phyloP scores from a whole-genome alignment of 2,329 filamentous ascomycete species.

The Phialemonium atrogriseum region DNA sequence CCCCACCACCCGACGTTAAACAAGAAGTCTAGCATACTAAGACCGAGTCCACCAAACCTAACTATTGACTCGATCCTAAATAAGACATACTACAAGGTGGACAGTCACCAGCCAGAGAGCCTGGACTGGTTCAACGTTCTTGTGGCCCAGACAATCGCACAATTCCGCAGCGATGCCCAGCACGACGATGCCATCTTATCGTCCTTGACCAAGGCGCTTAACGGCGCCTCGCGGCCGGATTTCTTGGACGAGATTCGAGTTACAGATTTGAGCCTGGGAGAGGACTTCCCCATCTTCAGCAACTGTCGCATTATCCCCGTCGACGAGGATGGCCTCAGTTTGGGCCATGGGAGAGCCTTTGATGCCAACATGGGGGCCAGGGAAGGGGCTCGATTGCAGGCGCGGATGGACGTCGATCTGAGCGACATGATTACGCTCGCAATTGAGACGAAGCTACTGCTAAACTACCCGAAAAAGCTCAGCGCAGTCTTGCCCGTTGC shows the following conservation, averaged over 20 bases:
- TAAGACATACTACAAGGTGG: constrained; percentile 96
- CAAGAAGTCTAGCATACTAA: constrained; percentile 65
- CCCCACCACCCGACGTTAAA: constrained; percentile 34
- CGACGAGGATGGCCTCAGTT: constrained; percentile 62
- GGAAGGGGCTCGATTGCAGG: constrained; percentile 73
- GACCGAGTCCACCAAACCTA: constrained; percentile 58
- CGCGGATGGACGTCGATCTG: constrained; percentile 92
- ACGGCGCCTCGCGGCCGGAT: constrained; percentile 77
- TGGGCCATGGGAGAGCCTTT: constrained; percentile 42
- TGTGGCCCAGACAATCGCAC: constrained; percentile 91
- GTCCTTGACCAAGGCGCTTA: constrained; percentile 76
- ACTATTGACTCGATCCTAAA: constrained; percentile 90
- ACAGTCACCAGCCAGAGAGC: constrained; percentile 92
- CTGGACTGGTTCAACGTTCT: constrained; percentile 99
- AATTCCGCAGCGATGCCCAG: constrained; percentile 86
- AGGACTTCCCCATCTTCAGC: constrained; percentile 98
- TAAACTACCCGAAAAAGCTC: constrained; percentile 89
- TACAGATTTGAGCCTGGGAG: constrained; percentile 86
- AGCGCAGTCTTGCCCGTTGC: constrained; percentile 89
- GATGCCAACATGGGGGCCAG: constrained; percentile 43
- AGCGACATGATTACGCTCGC: constrained; percentile 94
- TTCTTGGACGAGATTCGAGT: constrained; percentile 92
- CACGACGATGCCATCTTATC: constrained; percentile 84
- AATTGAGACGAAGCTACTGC: constrained; percentile 83
- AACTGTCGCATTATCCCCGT: constrained; percentile 95